These are phyloP conservation scores for Neofusicoccum sp. DNA, from an alignment of 2,329 filamentous ascomycete genomes.

Conservation along the genomic window DNA sequence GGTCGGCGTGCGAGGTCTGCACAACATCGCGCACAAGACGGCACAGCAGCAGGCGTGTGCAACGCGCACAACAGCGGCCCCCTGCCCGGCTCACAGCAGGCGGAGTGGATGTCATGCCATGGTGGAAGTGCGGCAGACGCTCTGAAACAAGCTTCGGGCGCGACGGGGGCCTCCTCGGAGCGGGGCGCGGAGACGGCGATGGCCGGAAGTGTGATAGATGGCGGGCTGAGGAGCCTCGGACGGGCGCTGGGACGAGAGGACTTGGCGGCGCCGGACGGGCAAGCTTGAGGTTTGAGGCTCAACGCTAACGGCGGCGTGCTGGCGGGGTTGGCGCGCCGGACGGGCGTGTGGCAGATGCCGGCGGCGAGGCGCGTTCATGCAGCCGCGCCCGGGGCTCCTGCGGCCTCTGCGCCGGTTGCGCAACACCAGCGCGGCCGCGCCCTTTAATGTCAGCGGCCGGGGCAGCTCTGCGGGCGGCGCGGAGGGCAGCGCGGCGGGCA, in stretches of 20 bases:
- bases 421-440: background rate
- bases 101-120: background rate
- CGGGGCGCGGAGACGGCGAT: background rate
- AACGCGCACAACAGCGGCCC: conserved; percentile 7
- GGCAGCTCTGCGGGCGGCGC: background rate
- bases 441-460: background rate
- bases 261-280: background rate
- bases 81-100: background rate
- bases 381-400: background rate
- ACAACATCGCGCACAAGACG: no score
- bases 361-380: background rate
- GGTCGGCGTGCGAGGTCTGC: background rate
- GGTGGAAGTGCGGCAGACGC: background rate
- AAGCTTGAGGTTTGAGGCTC: conserved; percentile 5
- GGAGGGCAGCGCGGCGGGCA: no score
- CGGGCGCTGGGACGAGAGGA: background rate
- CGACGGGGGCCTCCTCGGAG: background rate
- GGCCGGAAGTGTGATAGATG: background rate
- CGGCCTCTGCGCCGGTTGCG: no score
- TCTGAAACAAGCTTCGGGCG: conserved; percentile 10
- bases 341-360: background rate
- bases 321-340: no score
- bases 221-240: background rate
- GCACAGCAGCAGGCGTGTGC: conserved; percentile 2
- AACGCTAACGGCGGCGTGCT: background rate